Evolutionary conservation across 371 early-diverging fungal species (phyloP), one percentile per base, ranked within the genome.

Genomic region (Sporodiniella umbellata): DNA sequence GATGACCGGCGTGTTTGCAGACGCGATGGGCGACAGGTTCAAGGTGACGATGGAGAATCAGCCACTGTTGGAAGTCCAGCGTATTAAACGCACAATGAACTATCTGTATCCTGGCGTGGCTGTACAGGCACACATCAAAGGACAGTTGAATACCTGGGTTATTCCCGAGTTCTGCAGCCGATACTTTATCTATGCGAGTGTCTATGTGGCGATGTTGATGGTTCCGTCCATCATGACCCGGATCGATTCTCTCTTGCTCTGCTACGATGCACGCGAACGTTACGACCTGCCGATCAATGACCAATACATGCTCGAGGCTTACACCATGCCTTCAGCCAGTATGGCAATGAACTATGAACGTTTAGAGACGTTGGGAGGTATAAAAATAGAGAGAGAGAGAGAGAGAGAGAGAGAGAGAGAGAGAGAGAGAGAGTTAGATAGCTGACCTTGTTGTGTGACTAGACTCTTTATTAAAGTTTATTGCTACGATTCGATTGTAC

Each of bases 381-480:
- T n/a, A n/a, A n/a, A n/a, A n/a, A n/a, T n/a, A n/a, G n/a, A n/a
- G n/a, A n/a, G n/a, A n/a, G n/a, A n/a, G n/a, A n/a, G n/a, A n/a
- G n/a, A n/a, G n/a, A n/a, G n/a, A n/a, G n/a, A n/a, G n/a, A n/a
- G n/a, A n/a, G n/a, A n/a, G n/a, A n/a, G n/a, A n/a, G n/a, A n/a
- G n/a, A n/a, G n/a, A 48, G 5, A 19, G 15, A 23, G 39, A 33
- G 5, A 12, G 37, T n/a, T 3, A 37, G 43, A 14, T 42, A 48
- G 10, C 31, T 14, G 12, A 33, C 24, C 42, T 22, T 11, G 15
- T 18, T 33, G 2, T 39, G 25, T 33, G 0, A 8, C 11, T 45
- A 72, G 99, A 99, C 61, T 84, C 90, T 6, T 87, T 95, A 51
- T 75, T 99, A n/a, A 98, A 98, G 66, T 83, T 92, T 48, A 68